Percentiles rank a stretch among this genome's conserved stretches.
Conservation (phyloP, 305 asterid species). For the Nicotiana rustica region DNA sequence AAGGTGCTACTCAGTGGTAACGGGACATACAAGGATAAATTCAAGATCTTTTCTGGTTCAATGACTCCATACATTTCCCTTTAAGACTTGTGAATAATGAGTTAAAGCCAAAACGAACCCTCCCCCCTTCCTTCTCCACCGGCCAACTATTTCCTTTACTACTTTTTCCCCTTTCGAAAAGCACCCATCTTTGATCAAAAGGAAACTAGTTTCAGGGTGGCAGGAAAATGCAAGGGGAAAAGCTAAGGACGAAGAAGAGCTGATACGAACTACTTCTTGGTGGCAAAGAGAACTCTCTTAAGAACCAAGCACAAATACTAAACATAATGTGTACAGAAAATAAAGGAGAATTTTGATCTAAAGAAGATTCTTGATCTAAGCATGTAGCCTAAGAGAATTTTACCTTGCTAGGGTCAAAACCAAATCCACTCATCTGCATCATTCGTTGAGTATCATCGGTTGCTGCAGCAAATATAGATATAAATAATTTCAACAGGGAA, state of each 20-base stretch:
- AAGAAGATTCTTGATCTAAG: not conserved
- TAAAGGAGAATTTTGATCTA: not conserved
- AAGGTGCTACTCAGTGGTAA: constrained; percentile 4
- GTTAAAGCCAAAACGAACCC: not conserved
- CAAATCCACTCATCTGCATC: constrained; percentile 94
- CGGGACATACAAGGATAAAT: not conserved
- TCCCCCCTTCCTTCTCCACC: not conserved
- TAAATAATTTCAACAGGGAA: constrained; percentile 32
- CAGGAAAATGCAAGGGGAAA: not conserved
- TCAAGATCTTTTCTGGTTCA: not conserved
- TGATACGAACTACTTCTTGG: not conserved
- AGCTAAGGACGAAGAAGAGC: not conserved
- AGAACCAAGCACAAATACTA: not conserved
- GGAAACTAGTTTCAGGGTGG: not conserved
- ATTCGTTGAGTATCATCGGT: constrained; percentile 93
- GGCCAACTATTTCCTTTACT: not conserved
- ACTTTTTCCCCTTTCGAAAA: not conserved
- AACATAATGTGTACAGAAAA: not conserved
- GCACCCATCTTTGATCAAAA: not conserved
- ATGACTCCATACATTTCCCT: not conserved
- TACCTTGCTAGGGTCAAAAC: constrained; percentile 65
- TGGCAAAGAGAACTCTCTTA: not conserved
- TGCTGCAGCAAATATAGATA: constrained; percentile 55
- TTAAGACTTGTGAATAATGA: not conserved
- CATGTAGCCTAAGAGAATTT: constrained; percentile 3